Conservation (phyloP, 2,329 filamentous ascomycete genomes). For the Sporothrix phasma region DNA sequence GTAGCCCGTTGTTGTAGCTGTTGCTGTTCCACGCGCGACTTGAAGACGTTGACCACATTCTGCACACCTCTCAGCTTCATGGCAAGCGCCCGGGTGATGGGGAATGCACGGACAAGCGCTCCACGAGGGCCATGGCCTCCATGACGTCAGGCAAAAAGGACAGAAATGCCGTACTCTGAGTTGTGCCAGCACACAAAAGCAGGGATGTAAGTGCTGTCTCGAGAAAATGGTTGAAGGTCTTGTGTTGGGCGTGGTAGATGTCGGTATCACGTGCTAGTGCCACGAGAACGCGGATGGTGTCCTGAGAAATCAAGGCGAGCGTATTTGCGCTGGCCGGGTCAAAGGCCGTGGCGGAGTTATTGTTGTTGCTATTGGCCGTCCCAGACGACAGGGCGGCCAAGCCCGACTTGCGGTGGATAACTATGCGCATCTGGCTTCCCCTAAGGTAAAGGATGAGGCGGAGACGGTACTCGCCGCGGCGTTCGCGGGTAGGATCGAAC, state of each 20-base stretch:
- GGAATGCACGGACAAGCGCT: background rate
- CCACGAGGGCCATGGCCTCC: background rate
- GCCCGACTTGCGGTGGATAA: background rate
- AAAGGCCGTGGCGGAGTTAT: background rate
- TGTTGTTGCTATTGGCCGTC: too few relatives aligned
- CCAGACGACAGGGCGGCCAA: background rate
- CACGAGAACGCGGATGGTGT: background rate
- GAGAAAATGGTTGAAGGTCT: slow-evolving; percentile 2
- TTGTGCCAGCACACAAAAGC: background rate
- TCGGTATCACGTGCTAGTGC: background rate
- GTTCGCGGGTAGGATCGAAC: background rate
- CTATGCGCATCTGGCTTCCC: background rate
- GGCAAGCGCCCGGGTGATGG: background rate
- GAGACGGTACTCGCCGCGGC: background rate
- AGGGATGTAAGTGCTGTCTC: background rate
- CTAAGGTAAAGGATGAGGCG: background rate
- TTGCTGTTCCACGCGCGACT: background rate
- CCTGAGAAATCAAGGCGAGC: background rate
- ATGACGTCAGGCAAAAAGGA: background rate
- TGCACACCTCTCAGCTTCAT: background rate
- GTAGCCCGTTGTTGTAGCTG: too few relatives aligned
- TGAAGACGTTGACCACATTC: background rate
- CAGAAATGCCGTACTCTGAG: background rate
- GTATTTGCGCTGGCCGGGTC: background rate
- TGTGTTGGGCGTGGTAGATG: slow-evolving; percentile 4